Conservation (phyloP, 805 yeast genomes). For the Teunomyces tritomae region DNA sequence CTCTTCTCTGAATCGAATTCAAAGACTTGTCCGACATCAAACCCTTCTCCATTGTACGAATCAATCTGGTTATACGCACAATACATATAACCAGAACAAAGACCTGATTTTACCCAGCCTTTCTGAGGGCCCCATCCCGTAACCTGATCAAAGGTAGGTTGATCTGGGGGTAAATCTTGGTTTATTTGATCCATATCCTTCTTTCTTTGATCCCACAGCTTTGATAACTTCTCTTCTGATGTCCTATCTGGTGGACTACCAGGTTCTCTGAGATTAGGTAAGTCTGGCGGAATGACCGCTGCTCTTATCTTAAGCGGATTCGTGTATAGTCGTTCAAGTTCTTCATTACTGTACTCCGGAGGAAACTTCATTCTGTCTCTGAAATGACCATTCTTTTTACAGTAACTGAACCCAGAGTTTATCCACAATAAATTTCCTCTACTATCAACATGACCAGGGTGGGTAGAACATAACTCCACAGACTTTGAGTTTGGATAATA, state of each 20-base stretch:
- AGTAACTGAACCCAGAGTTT: constrained; percentile 42
- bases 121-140: constrained; percentile 34
- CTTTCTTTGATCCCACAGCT: constrained; percentile 20
- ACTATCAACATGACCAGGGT: constrained; percentile 40
- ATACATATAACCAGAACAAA: constrained; percentile 36
- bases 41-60: constrained; percentile 13
- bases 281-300: constrained; percentile 40
- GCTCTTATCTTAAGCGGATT: constrained; percentile 32
- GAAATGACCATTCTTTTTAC: constrained; percentile 40
- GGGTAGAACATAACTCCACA: constrained; percentile 39
- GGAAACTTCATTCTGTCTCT: constrained; percentile 33
- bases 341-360: constrained; percentile 17
- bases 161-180: constrained; percentile 10
- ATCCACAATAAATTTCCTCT: constrained; percentile 41
- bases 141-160: constrained; percentile 13
- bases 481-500: constrained; percentile 26
- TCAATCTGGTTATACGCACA: constrained; percentile 37
- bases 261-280: constrained; percentile 27
- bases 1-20: constrained; percentile 16
- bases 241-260: constrained; percentile 19
- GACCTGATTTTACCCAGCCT: constrained; percentile 39
- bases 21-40: constrained; percentile 24
- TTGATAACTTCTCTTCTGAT: constrained; percentile 15
- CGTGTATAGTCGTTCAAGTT: constrained; percentile 18
- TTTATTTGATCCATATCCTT: constrained; percentile 34